These are phyloP conservation scores for Aspergillus texensis DNA, from an alignment of 2,329 filamentous ascomycete species.

Conservation along the genomic window DNA sequence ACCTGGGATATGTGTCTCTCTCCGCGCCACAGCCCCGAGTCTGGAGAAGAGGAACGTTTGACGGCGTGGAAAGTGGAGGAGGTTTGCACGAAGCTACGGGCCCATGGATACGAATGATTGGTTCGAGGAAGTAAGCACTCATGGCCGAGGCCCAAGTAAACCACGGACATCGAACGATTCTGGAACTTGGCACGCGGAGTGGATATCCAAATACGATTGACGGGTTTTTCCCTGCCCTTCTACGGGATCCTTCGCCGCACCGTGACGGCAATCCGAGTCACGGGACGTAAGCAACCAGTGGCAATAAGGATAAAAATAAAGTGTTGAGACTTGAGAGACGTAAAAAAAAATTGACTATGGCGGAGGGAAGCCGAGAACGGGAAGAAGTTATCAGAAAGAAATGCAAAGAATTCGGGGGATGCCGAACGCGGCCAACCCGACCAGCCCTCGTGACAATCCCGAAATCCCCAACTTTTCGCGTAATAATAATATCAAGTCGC, in stretches of 20 bases:
- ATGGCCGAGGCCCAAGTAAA: conserved; percentile 2
- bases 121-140: neutral
- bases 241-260: neutral
- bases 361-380: conserved; percentile 1
- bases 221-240: neutral
- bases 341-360: neutral
- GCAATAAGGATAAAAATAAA: conserved; percentile 1
- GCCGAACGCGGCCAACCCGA: conserved; percentile 2
- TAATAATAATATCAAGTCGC: neutral
- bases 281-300: neutral
- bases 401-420: neutral
- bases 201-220: conserved; percentile 1
- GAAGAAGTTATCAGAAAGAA: neutral
- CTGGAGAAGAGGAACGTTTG: conserved; percentile 8
- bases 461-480: neutral
- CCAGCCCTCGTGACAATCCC: neutral
- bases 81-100: neutral
- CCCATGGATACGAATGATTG: neutral
- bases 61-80: conserved; percentile 8
- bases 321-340: neutral
- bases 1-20: neutral
- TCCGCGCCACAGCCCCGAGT: conserved; percentile 8
- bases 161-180: conserved; percentile 9
- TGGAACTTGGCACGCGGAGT: conserved; percentile 6
- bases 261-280: conserved; percentile 1